A percentile compares a stretch with the other conserved stretches of the same genome.
phyloP scores from a whole-genome alignment of 495 filamentous ascomycete genomes.

The Tetracladium marchalianum region DNA sequence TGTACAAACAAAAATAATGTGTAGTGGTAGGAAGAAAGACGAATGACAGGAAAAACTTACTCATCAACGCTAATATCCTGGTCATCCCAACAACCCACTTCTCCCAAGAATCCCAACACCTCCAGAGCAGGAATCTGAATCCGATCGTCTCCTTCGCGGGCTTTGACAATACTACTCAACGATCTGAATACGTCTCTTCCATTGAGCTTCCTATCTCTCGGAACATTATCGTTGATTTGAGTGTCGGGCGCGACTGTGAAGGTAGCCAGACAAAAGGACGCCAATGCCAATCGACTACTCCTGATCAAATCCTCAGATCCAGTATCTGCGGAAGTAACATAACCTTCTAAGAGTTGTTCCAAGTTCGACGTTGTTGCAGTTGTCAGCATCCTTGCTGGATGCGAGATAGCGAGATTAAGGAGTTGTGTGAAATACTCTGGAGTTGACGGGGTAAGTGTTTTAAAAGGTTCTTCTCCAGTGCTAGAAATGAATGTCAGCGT shows the following conservation, averaged over 20 bases:
- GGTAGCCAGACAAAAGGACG: constrained; percentile 32
- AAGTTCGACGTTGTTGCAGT: too few relatives aligned
- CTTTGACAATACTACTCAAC: constrained; percentile 32
- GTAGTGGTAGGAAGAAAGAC: background rate
- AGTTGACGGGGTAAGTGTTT: background rate
- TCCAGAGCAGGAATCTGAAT: constrained; percentile 68
- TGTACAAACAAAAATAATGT: too few relatives aligned
- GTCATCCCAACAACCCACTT: constrained; percentile 25
- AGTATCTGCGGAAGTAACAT: constrained; percentile 70
- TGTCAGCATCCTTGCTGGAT: too few relatives aligned
- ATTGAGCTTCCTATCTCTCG: background rate
- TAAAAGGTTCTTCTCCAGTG: background rate
- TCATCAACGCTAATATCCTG: constrained; percentile 4
- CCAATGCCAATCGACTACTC: constrained; percentile 60
- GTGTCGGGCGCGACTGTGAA: constrained; percentile 3
- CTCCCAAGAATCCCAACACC: constrained; percentile 63
- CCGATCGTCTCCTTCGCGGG: constrained; percentile 49
- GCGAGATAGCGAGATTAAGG: constrained; percentile 14
- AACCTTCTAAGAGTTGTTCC: constrained; percentile 53
- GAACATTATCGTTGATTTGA: constrained; percentile 23
- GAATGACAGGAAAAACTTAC: constrained; percentile 15
- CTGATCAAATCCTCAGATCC: constrained; percentile 76
- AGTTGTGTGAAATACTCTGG: constrained; percentile 29
- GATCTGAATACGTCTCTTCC: constrained; percentile 25
- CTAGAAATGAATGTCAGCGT: background rate